A percentile compares a stretch with the other conserved stretches of the same genome.
These are phyloP conservation scores for Coemansia sp. DNA, from an alignment of 192 early-diverging fungal species.

Conservation along the genomic window DNA sequence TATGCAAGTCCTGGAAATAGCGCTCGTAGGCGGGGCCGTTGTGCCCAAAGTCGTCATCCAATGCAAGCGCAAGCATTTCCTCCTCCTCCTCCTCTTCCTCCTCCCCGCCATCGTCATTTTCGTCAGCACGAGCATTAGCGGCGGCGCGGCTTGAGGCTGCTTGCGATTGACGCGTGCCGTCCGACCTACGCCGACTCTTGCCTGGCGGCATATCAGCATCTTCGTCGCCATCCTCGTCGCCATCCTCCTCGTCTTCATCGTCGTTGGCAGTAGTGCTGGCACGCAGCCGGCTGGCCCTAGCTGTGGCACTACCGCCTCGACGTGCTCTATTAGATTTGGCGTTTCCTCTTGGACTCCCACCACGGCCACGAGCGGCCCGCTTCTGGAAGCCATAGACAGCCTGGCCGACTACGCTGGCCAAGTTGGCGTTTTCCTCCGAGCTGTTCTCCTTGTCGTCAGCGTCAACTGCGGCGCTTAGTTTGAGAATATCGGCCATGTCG, in stretches of 20 bases:
- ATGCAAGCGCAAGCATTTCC: background rate
- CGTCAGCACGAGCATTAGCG: background rate
- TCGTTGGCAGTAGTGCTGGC: background rate
- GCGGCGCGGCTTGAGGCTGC: background rate
- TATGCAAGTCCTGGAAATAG: slow-evolving; percentile 80
- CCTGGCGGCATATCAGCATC: background rate
- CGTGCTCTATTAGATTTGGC: slow-evolving; percentile 8
- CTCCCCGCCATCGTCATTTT: slow-evolving; percentile 14
- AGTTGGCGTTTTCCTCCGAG: slow-evolving; percentile 31
- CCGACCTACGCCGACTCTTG: background rate
- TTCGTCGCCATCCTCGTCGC: background rate
- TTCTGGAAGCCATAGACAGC: slow-evolving; percentile 51
- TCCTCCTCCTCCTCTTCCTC: slow-evolving; percentile 21
- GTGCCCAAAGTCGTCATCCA: slow-evolving; percentile 23
- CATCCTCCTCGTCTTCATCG: background rate
- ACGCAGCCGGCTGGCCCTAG: background rate
- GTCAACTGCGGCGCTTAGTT: slow-evolving; percentile 38
- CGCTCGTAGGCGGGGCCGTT: slow-evolving; percentile 63
- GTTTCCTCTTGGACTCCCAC: slow-evolving; percentile 9
- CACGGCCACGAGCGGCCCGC: slow-evolving; percentile 29
- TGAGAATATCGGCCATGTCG: slow-evolving; percentile 43
- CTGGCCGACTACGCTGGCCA: slow-evolving; percentile 28
- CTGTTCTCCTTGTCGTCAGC: slow-evolving; percentile 56
- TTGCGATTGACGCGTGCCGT: background rate
- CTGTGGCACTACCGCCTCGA: slow-evolving; percentile 12